Conservation (phyloP, 2,329 filamentous ascomycete genomes). For the Fusarium zealandicum region DNA sequence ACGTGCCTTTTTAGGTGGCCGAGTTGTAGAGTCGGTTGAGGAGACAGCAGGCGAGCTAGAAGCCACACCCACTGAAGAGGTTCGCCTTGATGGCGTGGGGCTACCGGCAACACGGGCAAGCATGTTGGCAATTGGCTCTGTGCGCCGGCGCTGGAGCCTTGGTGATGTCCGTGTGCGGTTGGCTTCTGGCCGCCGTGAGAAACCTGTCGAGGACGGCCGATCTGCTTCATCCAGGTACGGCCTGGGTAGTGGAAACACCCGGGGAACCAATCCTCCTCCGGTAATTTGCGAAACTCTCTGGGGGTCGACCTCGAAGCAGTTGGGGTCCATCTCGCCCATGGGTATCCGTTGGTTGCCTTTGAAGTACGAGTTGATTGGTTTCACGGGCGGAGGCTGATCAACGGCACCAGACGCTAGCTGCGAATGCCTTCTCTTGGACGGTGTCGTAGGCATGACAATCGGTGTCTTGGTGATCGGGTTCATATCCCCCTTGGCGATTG, state of each 20-base stretch:
- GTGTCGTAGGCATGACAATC: conserved; percentile 54
- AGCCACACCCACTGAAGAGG: conserved; percentile 18
- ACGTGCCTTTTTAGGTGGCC: conserved; percentile 65
- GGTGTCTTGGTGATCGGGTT: conserved; percentile 87
- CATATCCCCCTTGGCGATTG: conserved; percentile 81
- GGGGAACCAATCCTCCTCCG: conserved; percentile 57
- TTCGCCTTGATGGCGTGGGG: conserved; percentile 25
- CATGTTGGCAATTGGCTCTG: conserved; percentile 59
- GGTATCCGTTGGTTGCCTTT: conserved; percentile 59
- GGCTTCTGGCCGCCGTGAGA: conserved; percentile 22
- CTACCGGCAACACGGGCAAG: conserved; percentile 43
- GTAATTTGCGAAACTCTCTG: conserved; percentile 57
- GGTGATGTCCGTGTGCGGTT: conserved; percentile 45
- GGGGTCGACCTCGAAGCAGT: conserved; percentile 64
- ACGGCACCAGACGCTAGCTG: conserved; percentile 40
- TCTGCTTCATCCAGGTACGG: conserved; percentile 58
- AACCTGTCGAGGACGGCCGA: conserved; percentile 27
- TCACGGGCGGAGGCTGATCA: conserved; percentile 46
- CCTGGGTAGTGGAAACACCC: conserved; percentile 65
- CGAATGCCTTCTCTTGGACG: conserved; percentile 53
- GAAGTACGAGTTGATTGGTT: conserved; percentile 65
- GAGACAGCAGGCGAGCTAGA: conserved; percentile 15
- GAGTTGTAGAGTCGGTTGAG: conserved; percentile 35
- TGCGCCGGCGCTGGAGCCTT: conserved; percentile 57
- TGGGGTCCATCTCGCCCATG: conserved; percentile 68